Percentiles rank a stretch among this genome's conserved stretches.
Conservation (phyloP, 352 stramenopile species). For the Pythium pyrilobum region DNA sequence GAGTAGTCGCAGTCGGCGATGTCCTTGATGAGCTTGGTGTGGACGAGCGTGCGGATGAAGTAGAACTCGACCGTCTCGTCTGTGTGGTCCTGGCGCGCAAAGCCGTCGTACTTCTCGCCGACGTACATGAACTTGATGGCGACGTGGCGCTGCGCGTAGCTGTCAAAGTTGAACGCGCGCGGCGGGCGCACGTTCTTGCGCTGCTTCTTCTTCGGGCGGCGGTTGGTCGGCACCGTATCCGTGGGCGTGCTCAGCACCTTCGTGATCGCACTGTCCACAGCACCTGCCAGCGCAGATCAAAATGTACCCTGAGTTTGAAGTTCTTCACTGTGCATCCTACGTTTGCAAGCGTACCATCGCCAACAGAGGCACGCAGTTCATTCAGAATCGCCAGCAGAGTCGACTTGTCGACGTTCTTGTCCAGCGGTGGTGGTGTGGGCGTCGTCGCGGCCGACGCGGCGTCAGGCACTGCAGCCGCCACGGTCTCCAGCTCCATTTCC, state of each 20-base stretch:
- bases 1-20: constrained; percentile 88
- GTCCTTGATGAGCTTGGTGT: constrained; percentile 88
- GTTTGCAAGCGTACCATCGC: constrained; percentile 29
- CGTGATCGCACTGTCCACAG: constrained; percentile 63
- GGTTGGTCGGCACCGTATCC: constrained; percentile 15
- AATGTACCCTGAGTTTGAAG: too few species aligned
- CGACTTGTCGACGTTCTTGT: constrained; percentile 30
- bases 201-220: constrained; percentile 55
- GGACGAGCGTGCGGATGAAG: constrained; percentile 92
- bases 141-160: constrained; percentile 65
- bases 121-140: constrained; percentile 85
- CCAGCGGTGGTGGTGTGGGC: not conserved
- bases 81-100: constrained; percentile 83
- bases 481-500: not conserved
- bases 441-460: not conserved
- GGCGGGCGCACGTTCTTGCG: constrained; percentile 25
- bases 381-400: constrained; percentile 65
- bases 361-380: constrained; percentile 51
- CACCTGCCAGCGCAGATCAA: constrained; percentile 29
- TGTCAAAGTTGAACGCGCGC: constrained; percentile 71
- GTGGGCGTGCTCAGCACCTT: constrained; percentile 46
- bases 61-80: constrained; percentile 92
- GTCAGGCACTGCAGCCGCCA: not conserved
- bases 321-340: too few species aligned
- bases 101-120: constrained; percentile 87